Percentiles rank a stretch among this genome's conserved stretches.
phyloP scores from a whole-genome alignment of 139 green algal genomes.

The Chlorella sp. region DNA sequence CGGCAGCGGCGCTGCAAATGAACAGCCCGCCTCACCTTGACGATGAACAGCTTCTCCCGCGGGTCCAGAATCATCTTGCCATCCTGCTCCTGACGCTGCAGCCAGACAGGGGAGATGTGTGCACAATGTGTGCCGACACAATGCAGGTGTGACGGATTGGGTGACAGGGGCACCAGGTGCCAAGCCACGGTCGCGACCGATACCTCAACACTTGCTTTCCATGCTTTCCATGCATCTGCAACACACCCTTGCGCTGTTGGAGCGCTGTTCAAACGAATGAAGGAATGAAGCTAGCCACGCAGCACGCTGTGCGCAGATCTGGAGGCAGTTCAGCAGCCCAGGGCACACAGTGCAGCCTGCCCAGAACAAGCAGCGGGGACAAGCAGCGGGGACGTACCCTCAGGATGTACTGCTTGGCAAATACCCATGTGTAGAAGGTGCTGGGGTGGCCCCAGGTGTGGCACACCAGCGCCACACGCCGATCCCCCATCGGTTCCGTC shows the following conservation, averaged over 20 bases:
- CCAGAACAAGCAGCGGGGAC: not conserved
- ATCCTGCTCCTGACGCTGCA: not conserved
- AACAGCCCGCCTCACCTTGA: slow-evolving; percentile 44
- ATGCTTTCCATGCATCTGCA: no score
- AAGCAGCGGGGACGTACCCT: slow-evolving; percentile 37
- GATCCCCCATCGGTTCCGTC: not conserved
- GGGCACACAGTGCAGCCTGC: no score
- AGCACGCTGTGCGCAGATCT: not conserved
- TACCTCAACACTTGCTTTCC: no score
- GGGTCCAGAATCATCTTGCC: not conserved
- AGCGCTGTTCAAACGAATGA: no score
- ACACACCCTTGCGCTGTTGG: no score
- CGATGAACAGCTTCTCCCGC: slow-evolving; percentile 51
- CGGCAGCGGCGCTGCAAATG: no score
- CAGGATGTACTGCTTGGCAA: slow-evolving; percentile 61
- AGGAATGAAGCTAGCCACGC: not conserved
- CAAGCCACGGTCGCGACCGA: not conserved
- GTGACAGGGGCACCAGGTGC: not conserved
- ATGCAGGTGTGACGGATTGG: not conserved
- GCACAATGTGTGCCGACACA: no score
- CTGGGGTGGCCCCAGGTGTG: slow-evolving; percentile 29
- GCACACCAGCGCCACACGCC: slow-evolving; percentile 35
- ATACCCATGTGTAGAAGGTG: slow-evolving; percentile 59
- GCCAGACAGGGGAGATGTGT: no score
- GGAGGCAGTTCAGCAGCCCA: no score